A percentile compares a stretch with the other conserved stretches of the same genome.
phyloP scores from a whole-genome alignment of 2,329 filamentous ascomycete genomes.

The Fusarium foetens region DNA sequence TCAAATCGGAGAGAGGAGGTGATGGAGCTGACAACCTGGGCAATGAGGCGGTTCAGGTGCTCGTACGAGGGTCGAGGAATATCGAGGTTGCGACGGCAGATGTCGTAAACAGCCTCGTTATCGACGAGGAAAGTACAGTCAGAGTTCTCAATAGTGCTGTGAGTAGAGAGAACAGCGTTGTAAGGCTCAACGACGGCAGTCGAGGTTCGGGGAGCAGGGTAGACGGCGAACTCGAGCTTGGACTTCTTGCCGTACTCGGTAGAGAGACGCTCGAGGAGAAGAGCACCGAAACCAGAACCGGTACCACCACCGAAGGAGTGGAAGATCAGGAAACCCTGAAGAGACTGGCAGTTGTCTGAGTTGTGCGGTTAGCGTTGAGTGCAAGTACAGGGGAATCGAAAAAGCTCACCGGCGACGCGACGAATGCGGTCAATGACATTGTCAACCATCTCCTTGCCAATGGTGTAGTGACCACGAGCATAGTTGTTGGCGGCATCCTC shows the following conservation, averaged over 20 bases:
- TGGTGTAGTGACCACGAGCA: slow-evolving; percentile 79
- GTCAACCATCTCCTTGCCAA: slow-evolving; percentile 81
- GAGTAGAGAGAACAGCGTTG: slow-evolving; percentile 77
- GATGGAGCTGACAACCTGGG: slow-evolving; percentile 79
- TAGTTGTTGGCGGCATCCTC: slow-evolving; percentile 84
- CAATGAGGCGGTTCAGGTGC: slow-evolving; percentile 78
- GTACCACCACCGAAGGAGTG: slow-evolving; percentile 80
- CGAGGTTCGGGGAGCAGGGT: slow-evolving; percentile 75
- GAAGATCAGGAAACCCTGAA: slow-evolving; percentile 79
- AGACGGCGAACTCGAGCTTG: slow-evolving; percentile 80
- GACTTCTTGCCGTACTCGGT: slow-evolving; percentile 81
- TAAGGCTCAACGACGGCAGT: slow-evolving; percentile 79
- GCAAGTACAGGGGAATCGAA: neutral
- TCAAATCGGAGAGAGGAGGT: slow-evolving; percentile 78
- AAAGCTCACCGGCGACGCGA: slow-evolving; percentile 70
- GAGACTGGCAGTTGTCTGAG: slow-evolving; percentile 76
- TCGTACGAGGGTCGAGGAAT: slow-evolving; percentile 75
- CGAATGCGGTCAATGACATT: slow-evolving; percentile 75
- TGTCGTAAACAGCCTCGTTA: slow-evolving; percentile 80
- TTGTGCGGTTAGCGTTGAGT: slow-evolving; percentile 22
- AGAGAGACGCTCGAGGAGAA: slow-evolving; percentile 77
- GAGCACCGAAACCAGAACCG: slow-evolving; percentile 77
- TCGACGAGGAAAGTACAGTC: slow-evolving; percentile 82
- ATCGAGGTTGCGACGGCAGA: slow-evolving; percentile 77
- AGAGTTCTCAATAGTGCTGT: slow-evolving; percentile 82